These are phyloP conservation scores for Grigorovia yakushimaensis DNA, from an alignment of 805 yeast species.

Conservation along the genomic window DNA sequence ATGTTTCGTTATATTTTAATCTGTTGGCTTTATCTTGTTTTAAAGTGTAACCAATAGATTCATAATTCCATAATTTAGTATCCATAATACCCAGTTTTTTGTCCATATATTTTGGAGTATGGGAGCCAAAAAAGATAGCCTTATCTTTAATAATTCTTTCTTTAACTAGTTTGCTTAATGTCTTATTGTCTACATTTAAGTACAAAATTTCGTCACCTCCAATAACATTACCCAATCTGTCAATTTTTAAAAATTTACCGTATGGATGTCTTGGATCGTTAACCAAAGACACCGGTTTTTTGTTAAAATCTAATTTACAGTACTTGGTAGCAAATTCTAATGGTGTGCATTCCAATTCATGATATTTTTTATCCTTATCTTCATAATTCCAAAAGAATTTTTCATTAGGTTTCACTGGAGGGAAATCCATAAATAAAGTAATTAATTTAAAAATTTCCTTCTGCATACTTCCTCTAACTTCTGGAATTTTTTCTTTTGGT, in stretches of 20 bases:
- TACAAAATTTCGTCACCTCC: conserved; percentile 66
- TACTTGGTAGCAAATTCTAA: conserved; percentile 48
- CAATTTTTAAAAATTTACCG: conserved; percentile 56
- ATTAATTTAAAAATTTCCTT: conserved; percentile 56
- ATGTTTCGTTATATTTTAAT: conserved; percentile 56
- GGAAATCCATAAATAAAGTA: conserved; percentile 63
- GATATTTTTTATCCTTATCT: conserved; percentile 55
- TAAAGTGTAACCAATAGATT: conserved; percentile 44
- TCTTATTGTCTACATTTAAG: conserved; percentile 54
- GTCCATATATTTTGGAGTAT: conserved; percentile 72
- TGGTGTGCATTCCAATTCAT: conserved; percentile 49
- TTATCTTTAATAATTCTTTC: conserved; percentile 61
- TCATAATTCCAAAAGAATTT: conserved; percentile 63
- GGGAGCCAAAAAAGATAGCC: conserved; percentile 83
- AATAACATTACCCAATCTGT: conserved; percentile 61
- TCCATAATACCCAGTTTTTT: conserved; percentile 63
- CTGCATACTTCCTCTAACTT: conserved; percentile 40
- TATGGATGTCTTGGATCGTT: conserved; percentile 75
- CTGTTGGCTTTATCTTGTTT: conserved; percentile 56
- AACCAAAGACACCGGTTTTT: conserved; percentile 54
- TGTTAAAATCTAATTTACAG: conserved; percentile 33
- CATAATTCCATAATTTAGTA: conserved; percentile 55
- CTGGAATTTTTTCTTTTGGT: conserved; percentile 28
- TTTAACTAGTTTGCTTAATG: conserved; percentile 51
- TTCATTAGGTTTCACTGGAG: conserved; percentile 61